A percentile compares a stretch with the other conserved stretches of the same genome.
phyloP scores from a whole-genome alignment of 257 asterid species.

The Salvia splendens region DNA sequence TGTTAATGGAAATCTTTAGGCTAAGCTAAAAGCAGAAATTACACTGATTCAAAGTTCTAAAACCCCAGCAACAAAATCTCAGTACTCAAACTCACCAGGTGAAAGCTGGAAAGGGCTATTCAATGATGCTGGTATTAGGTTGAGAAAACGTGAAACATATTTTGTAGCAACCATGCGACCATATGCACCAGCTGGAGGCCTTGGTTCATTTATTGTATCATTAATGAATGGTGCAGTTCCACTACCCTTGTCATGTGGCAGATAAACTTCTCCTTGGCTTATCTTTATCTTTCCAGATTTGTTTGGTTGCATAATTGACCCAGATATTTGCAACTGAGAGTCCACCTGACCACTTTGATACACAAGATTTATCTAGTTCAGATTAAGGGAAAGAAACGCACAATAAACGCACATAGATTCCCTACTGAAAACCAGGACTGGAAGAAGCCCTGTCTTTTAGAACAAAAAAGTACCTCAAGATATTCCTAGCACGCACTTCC shows the following conservation, averaged over 20 bases:
- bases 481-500: slow-evolving; percentile 93
- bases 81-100: slow-evolving; percentile 61
- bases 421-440: slow-evolving; percentile 23
- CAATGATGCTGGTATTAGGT: slow-evolving; percentile 77
- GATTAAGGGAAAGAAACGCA: slow-evolving; percentile 15
- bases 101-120: slow-evolving; percentile 56
- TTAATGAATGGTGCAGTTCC: slow-evolving; percentile 76
- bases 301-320: slow-evolving; percentile 96
- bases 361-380: slow-evolving; percentile 35
- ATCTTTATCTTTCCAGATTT: slow-evolving; percentile 90
- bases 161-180: slow-evolving; percentile 87
- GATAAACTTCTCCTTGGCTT: slow-evolving; percentile 96
- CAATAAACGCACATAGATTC: not conserved
- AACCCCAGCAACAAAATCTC: slow-evolving; percentile 22
- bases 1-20: slow-evolving; percentile 3
- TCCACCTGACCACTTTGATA: slow-evolving; percentile 94
- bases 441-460: not conserved
- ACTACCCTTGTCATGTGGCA: slow-evolving; percentile 95
- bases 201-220: slow-evolving; percentile 52
- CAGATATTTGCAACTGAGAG: slow-evolving; percentile 84
- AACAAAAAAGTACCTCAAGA: slow-evolving; percentile 62
- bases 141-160: slow-evolving; percentile 89
- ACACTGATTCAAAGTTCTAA: slow-evolving; percentile 1
- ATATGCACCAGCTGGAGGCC: slow-evolving; percentile 66
- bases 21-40: slow-evolving; percentile 1